Base-by-base conservation (phyloP, 495 filamentous ascomycete species). In the Neurospora tetrasperma region DNA sequence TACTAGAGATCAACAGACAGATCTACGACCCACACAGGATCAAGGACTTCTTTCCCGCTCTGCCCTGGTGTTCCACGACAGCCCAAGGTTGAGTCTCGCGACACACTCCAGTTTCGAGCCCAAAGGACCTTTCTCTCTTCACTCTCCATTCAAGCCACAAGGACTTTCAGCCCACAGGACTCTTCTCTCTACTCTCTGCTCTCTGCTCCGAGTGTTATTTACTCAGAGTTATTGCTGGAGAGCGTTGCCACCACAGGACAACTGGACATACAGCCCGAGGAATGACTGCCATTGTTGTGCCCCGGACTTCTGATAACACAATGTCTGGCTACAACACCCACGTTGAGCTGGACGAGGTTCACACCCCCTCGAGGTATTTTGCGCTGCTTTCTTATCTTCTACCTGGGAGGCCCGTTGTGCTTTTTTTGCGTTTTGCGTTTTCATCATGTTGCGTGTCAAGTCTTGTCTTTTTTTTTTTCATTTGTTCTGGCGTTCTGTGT, bases 351-450 rank as follows among this genome's bases (percentile, higher is more conserved):
- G 84, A 86, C 74, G 84, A 86, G 79, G 83, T 85, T 79, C 83
- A 85, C 78, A 84, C 83, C 77, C 84, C 84, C 78, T 83, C 84
- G 78, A 86, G 84, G 84, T 86, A 85, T 85, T 82, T 81, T 80
- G 76, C 75, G 69, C 72, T 79, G 73, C 70, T 79, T 81, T 79
- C 78, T 70, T 77, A 72, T 78, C 31, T 76, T 77, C 71, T 10
- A 40, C 46, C 74, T 77, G 74, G 80, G 79, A 80, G 80, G 79
- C 71, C 79, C 76, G 73, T 79, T 77, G 72, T 79, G 77, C 73
- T 79, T 79, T 79, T 77, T 27, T 41, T 38, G 39, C 40, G 46
- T 39, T 68, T 4, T 66, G 54, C 27, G 59, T 71, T 62, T 35
- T 73, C 73, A 9, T 83, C 73, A 9, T 83, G 80, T 82, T 75